These are phyloP conservation scores for Cercospora janseana DNA, from an alignment of 2,329 filamentous ascomycete species.

Conservation along the genomic window DNA sequence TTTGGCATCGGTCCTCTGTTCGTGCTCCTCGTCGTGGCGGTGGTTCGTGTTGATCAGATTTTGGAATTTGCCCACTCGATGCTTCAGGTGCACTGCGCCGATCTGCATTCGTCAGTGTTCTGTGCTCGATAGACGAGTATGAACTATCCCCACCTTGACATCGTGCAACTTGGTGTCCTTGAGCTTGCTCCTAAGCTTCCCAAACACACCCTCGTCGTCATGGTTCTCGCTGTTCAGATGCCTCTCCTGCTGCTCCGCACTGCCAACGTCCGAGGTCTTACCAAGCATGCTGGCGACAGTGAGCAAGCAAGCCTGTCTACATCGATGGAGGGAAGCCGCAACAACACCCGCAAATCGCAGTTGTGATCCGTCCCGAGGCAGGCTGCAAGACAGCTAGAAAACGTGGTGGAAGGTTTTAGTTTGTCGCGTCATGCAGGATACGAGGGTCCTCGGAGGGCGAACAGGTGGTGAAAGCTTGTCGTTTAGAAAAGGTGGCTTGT, in stretches of 20 bases:
- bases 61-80: conserved; percentile 62
- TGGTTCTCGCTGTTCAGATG: conserved; percentile 18
- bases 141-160: too few relatives aligned
- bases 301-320: neutral
- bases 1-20: conserved; percentile 78
- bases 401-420: too few relatives aligned
- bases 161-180: conserved; percentile 28
- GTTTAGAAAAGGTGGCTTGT: neutral
- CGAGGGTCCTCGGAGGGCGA: conserved; percentile 6
- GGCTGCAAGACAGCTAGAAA: neutral
- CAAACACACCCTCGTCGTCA: conserved; percentile 16
- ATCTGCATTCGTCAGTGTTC: conserved; percentile 39
- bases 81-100: conserved; percentile 58
- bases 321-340: neutral
- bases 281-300: conserved; percentile 21
- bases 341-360: neutral
- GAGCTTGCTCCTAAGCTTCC: conserved; percentile 22
- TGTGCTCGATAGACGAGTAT: neutral
- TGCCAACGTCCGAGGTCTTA: conserved; percentile 24
- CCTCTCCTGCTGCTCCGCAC: conserved; percentile 22
- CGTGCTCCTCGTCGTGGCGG: conserved; percentile 90
- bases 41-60: conserved; percentile 81
- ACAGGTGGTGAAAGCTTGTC: conserved; percentile 7
- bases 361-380: too few relatives aligned
- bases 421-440: conserved; percentile 9